These are phyloP conservation scores for Berberis vulgaris DNA, from an alignment of 164 flowering plant genomes.

Conservation along the genomic window DNA sequence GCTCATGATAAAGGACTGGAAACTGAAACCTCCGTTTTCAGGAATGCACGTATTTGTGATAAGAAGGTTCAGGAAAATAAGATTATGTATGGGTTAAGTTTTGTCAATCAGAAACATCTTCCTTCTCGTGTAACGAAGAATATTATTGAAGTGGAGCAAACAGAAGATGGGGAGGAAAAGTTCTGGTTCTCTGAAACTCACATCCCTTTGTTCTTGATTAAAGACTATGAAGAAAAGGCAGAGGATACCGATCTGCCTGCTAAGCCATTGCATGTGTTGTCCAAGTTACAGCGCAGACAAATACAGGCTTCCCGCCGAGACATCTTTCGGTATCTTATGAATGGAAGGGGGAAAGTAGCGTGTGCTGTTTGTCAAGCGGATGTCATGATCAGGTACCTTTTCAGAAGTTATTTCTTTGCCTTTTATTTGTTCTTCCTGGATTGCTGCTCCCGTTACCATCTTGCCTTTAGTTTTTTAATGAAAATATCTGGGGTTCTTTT, in stretches of 20 bases:
- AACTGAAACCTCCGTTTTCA: conserved; percentile 67
- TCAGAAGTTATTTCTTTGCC: background rate
- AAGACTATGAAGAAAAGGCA: conserved; percentile 56
- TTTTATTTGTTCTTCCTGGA: background rate
- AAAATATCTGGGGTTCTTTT: conserved; percentile 14
- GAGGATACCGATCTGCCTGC: conserved; percentile 15
- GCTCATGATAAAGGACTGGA: conserved; percentile 69
- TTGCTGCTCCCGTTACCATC: background rate
- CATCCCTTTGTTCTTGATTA: conserved; percentile 77
- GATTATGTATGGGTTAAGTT: conserved; percentile 55
- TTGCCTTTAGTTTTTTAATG: conserved; percentile 12
- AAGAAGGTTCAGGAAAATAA: conserved; percentile 49
- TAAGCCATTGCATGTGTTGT: conserved; percentile 18
- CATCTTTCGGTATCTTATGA: conserved; percentile 50
- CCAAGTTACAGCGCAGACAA: conserved; percentile 42
- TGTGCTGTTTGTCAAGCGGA: conserved; percentile 67
- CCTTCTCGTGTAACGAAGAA: conserved; percentile 87
- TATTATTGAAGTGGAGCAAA: conserved; percentile 45
- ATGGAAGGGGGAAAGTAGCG: conserved; percentile 43
- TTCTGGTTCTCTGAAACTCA: conserved; percentile 78
- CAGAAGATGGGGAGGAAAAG: conserved; percentile 49
- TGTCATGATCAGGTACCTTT: conserved; percentile 52
- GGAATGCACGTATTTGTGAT: conserved; percentile 69
- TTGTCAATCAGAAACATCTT: conserved; percentile 76
- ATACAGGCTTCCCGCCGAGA: conserved; percentile 45